Percentiles rank a stretch among this genome's conserved stretches.
phyloP scores from a whole-genome alignment of 179 eudicot species.

The Patellifolia procumbens region DNA sequence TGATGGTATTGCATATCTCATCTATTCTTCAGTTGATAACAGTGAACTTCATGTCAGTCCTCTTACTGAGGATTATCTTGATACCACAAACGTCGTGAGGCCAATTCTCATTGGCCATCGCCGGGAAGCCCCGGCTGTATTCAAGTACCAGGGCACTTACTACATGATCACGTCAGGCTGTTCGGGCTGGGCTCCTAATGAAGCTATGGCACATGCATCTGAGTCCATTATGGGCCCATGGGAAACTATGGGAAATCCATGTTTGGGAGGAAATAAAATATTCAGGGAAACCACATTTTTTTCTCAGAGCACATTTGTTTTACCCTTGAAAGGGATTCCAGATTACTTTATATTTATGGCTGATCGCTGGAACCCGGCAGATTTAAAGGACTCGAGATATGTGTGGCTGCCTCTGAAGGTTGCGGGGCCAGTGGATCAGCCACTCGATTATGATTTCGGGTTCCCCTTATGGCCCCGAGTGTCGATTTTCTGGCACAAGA shows the following conservation, averaged over 20 bases:
- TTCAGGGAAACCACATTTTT: conserved; percentile 76
- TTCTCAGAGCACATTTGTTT: conserved; percentile 82
- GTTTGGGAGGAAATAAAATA: conserved; percentile 73
- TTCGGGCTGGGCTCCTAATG: conserved; percentile 95
- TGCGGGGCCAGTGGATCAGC: conserved; percentile 74
- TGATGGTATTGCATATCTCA: conserved; percentile 67
- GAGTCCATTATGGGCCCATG: conserved; percentile 82
- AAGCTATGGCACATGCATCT: conserved; percentile 84
- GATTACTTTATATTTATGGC: conserved; percentile 84
- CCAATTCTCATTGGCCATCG: conserved; percentile 72
- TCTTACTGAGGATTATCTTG: conserved; percentile 71
- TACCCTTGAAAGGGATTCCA: conserved; percentile 69
- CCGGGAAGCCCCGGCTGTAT: conserved; percentile 90
- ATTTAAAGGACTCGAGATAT: conserved; percentile 87
- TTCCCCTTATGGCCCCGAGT: conserved; percentile 92
- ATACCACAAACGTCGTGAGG: conserved; percentile 53
- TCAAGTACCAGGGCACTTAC: conserved; percentile 78
- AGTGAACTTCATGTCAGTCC: conserved; percentile 93
- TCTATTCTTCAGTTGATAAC: conserved; percentile 88
- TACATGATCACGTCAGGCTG: conserved; percentile 98
- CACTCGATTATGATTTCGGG: conserved; percentile 77
- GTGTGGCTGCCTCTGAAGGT: conserved; percentile 84
- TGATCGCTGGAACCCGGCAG: conserved; percentile 93
- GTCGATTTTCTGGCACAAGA: conserved; percentile 89
- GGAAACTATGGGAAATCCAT: conserved; percentile 91